A percentile compares a stretch with the other conserved stretches of the same genome.
These are phyloP conservation scores for Pyricularia pennisetigena DNA, from an alignment of 2,329 filamentous ascomycete genomes.

Conservation along the genomic window DNA sequence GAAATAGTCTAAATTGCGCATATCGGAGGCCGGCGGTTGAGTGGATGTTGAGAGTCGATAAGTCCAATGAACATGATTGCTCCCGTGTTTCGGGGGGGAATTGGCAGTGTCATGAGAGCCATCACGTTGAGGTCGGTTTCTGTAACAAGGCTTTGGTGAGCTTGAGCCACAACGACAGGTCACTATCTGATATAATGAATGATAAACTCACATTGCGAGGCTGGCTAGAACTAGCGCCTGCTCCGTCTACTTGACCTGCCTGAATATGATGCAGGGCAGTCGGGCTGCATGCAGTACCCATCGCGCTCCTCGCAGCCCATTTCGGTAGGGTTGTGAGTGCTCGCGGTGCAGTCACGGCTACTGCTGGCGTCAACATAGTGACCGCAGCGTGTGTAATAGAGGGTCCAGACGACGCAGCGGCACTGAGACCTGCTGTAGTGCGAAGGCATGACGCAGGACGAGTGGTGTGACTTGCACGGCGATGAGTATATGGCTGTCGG, in stretches of 20 bases:
- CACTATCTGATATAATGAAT: background rate
- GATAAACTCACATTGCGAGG: background rate
- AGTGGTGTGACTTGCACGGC: background rate
- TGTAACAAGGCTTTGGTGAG: background rate
- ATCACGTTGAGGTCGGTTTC: background rate
- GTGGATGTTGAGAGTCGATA: background rate
- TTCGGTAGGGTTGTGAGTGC: background rate
- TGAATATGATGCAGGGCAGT: background rate
- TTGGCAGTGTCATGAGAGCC: background rate
- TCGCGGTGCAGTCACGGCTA: background rate
- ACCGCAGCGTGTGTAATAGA: background rate
- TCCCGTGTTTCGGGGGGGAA: background rate
- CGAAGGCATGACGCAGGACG: background rate
- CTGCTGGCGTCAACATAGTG: background rate
- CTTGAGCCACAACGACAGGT: background rate
- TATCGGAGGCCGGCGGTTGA: background rate
- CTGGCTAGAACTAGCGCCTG: background rate
- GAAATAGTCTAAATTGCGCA: background rate
- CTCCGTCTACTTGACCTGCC: background rate
- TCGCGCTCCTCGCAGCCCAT: background rate
- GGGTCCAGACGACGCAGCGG: background rate
- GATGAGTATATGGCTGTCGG: background rate
- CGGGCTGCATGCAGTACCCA: background rate
- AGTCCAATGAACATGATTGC: background rate
- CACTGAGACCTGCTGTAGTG: background rate